Conservation (phyloP, 768 basidiomycete species). For the Trametes villosa region DNA sequence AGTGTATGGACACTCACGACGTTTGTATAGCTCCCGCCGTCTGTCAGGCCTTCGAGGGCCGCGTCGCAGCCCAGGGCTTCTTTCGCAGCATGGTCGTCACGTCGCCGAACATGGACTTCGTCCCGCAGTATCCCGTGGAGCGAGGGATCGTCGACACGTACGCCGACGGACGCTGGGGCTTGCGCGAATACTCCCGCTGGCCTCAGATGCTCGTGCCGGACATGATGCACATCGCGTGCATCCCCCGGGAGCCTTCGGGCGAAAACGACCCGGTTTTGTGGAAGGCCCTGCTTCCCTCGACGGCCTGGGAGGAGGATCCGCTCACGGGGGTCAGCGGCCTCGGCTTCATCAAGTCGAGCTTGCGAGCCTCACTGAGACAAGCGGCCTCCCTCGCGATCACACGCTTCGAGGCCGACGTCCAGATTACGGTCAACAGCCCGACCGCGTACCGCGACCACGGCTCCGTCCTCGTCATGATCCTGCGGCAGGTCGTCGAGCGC, state of each 20-base stretch:
- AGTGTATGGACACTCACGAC: too few species aligned
- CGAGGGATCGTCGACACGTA: not conserved
- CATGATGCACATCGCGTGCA: constrained; percentile 6
- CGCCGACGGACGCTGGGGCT: not conserved
- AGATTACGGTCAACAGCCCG: not conserved
- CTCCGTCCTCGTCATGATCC: not conserved
- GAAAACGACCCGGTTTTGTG: not conserved
- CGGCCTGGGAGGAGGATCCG: not conserved
- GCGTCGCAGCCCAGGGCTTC: not conserved
- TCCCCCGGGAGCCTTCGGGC: not conserved
- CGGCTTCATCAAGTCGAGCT: not conserved
- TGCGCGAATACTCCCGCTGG: not conserved
- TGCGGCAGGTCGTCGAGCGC: not conserved
- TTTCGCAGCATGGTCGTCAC: not conserved
- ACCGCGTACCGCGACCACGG: not conserved
- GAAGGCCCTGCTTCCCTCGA: not conserved
- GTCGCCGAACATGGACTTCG: not conserved
- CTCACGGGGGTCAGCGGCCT: not conserved
- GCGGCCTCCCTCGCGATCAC: not conserved
- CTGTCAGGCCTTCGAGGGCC: constrained; percentile 18
- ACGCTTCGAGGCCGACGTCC: not conserved
- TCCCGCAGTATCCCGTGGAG: not conserved
- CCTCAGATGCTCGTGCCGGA: not conserved
- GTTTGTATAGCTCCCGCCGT: too few species aligned
- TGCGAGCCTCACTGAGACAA: not conserved